phyloP scores from a whole-genome alignment of 352 stramenopile genomes.

The Pythium folliculosum region DNA sequence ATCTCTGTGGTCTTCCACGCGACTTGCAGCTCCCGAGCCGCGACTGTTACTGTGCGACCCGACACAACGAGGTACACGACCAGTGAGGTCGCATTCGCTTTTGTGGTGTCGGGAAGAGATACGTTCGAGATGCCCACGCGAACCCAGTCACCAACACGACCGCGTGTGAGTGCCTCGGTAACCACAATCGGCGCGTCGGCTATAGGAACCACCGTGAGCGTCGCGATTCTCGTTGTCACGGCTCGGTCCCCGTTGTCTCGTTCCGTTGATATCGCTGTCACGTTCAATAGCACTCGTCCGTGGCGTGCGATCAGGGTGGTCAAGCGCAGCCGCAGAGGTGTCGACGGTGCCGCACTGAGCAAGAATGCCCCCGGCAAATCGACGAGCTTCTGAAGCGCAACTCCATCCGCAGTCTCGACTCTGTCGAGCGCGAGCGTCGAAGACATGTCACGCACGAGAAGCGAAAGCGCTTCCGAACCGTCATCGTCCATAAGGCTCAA shows the following conservation, averaged over 20 bases:
- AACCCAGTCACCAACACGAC: conserved; percentile 33
- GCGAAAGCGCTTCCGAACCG: conserved; percentile 40
- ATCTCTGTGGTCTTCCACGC: conserved; percentile 41
- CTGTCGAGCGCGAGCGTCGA: conserved; percentile 5
- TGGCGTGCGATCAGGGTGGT: conserved; percentile 36
- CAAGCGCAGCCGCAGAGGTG: conserved; percentile 34
- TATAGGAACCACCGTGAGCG: conserved; percentile 40
- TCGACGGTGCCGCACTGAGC: conserved; percentile 26
- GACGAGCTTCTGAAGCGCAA: conserved; percentile 26
- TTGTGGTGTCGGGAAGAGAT: conserved; percentile 31
- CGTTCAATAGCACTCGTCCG: conserved; percentile 32
- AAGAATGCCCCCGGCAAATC: conserved; percentile 31
- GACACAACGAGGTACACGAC: conserved; percentile 37
- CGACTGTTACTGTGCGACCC: conserved; percentile 14
- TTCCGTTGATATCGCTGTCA: conserved; percentile 44
- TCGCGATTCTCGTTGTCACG: conserved; percentile 20
- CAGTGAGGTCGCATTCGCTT: conserved; percentile 37
- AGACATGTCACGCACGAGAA: conserved; percentile 31
- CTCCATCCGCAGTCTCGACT: conserved; percentile 21
- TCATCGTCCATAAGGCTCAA: conserved; percentile 42
- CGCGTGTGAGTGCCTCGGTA: conserved; percentile 38
- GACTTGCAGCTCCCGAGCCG: conserved; percentile 32
- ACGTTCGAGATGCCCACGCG: conserved; percentile 42
- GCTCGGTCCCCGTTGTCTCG: conserved; percentile 25
- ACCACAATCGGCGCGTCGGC: conserved; percentile 40